Percentiles rank a stretch among this genome's conserved stretches.
Conservation (phyloP, 1,284 basidiomycete species). For the Cryptococcus wingfieldii region DNA sequence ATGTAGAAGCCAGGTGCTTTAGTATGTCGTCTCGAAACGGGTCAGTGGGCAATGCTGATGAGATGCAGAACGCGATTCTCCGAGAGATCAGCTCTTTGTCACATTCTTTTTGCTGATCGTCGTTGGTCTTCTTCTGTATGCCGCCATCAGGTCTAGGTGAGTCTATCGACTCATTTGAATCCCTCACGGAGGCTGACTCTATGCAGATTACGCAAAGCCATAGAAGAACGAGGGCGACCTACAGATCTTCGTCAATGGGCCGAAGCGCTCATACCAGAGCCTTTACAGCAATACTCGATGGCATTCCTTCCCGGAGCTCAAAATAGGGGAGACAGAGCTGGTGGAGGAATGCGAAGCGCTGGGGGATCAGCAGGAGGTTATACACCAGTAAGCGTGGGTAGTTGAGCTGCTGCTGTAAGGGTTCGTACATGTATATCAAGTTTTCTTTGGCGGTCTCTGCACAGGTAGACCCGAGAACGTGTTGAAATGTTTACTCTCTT, state of each 20-base stretch:
- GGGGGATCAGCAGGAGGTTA: slow-evolving; percentile 7
- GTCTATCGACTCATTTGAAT: slow-evolving; percentile 4
- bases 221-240: slow-evolving; percentile 37
- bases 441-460: too few species aligned
- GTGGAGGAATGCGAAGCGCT: slow-evolving; percentile 7
- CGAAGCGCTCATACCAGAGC: slow-evolving; percentile 26
- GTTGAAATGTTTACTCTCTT: too few species aligned
- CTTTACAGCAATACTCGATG: slow-evolving; percentile 12
- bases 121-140: slow-evolving; percentile 73
- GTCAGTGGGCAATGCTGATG: slow-evolving; percentile 4
- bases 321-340: background rate
- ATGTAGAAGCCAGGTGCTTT: slow-evolving; percentile 92
- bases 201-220: slow-evolving; percentile 33
- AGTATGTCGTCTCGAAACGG: slow-evolving; percentile 58
- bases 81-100: slow-evolving; percentile 83
- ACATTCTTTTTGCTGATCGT: slow-evolving; percentile 81
- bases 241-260: slow-evolving; percentile 41
- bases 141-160: slow-evolving; percentile 62
- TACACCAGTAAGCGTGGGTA: slow-evolving; percentile 22
- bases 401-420: background rate
- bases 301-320: slow-evolving; percentile 5
- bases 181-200: background rate
- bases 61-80: slow-evolving; percentile 71
- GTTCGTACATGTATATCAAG: too few species aligned
- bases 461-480: too few species aligned